Base-by-base conservation (phyloP, 2,329 filamentous ascomycete species). In the Fusarium anthophilum region DNA sequence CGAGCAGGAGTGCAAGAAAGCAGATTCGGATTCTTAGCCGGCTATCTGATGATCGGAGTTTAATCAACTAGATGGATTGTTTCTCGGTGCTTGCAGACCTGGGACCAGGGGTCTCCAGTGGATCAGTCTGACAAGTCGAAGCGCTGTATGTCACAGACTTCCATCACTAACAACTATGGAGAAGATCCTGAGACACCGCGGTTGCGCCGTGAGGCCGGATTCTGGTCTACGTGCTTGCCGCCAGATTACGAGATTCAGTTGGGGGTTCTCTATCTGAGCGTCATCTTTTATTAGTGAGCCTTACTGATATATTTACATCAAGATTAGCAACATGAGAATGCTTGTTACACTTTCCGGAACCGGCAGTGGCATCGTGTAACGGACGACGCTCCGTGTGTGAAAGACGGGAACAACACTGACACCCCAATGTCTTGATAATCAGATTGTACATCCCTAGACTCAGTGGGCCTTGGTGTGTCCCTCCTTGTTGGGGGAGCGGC, bases 391-490 rank as follows among this genome's bases (percentile, higher is more conserved):
- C 73, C 72, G 74, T 64, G 50, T 53, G 56, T 58, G 51, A 55
- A 58, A 64, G 30, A 72, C 74, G 77, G 77, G 65, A 75, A 78
- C 74, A 74, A 77, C 47, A 66, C 77, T 67, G 74, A 75, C 48
- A 55, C 57, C 38, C 60, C 51, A 72, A 55, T 30, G 66, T 69
- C 69, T 75, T 74, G 70, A 72, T 69, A 68, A 74, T 70, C 66
- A 54, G 66, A 50, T 61, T 38, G 47, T 26, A 39, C 32, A 35
- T 35, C 32, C 50, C 26, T 65, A 53, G 61, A 43, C 60, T 20
- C 47, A 43, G 77, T 78, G 77, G 76, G 69, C 55, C 75, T 76
- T 18, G 67, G 72, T 72, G 70, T 77, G 74, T 76, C 54, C 72
- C 61, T 66, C 54, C 72, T 56, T 64, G 74, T 78, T 77, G 62